phyloP scores from a whole-genome alignment of 768 basidiomycete genomes.

The Mycena galericulata region DNA sequence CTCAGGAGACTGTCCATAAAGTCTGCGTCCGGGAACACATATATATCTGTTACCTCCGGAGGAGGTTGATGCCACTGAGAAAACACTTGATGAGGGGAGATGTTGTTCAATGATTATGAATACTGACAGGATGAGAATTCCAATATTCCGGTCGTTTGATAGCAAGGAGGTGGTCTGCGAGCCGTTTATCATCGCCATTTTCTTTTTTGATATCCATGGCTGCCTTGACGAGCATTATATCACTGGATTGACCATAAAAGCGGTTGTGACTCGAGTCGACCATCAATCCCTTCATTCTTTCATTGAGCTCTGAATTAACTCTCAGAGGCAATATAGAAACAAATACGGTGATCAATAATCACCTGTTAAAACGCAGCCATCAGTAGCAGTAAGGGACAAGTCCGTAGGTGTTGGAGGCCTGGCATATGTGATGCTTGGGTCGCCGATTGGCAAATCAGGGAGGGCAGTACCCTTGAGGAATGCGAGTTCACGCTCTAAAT shows the following conservation, averaged over 20 bases:
- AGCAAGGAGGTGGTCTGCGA: slow-evolving; percentile 33
- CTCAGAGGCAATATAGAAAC: background rate
- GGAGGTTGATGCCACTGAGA: slow-evolving; percentile 35
- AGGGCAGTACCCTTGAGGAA: slow-evolving; percentile 20
- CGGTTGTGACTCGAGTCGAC: slow-evolving; percentile 31
- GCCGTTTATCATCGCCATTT: slow-evolving; percentile 21
- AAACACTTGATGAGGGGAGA: background rate
- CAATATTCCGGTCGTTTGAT: slow-evolving; percentile 37
- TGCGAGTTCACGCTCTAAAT: slow-evolving; percentile 28
- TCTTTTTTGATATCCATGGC: slow-evolving; percentile 36
- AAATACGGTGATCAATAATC: background rate
- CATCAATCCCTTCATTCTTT: slow-evolving; percentile 32
- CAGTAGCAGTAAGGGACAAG: slow-evolving; percentile 24
- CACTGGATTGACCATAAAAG: slow-evolving; percentile 45
- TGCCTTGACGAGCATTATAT: slow-evolving; percentile 45
- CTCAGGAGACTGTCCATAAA: slow-evolving; percentile 54
- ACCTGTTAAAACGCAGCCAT: slow-evolving; percentile 31
- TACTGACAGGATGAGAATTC: slow-evolving; percentile 44
- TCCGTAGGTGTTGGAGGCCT: slow-evolving; percentile 34
- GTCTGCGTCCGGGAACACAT: slow-evolving; percentile 51
- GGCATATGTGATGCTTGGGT: slow-evolving; percentile 24
- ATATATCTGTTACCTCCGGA: slow-evolving; percentile 33
- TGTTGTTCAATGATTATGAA: background rate
- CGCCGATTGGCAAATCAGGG: slow-evolving; percentile 20
- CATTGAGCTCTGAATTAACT: slow-evolving; percentile 23